Conservation (phyloP, 129 eudicot species). For the Flaveria ramosissima region DNA sequence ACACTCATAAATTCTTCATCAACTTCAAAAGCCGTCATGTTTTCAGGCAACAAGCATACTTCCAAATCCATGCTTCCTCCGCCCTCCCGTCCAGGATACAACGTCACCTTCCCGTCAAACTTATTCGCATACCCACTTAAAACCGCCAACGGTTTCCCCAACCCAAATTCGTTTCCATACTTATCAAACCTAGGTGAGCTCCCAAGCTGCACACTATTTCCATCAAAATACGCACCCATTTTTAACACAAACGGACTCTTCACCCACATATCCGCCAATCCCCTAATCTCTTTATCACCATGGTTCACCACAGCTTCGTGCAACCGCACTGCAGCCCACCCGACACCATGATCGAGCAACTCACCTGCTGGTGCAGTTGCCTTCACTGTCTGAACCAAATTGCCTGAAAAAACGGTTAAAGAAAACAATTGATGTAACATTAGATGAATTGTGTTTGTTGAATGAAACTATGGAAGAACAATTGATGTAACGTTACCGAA, state of each 20-base stretch:
- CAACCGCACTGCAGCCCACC: constrained; percentile 21
- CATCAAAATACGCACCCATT: constrained; percentile 1
- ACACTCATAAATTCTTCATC: constrained; percentile 40
- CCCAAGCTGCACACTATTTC: constrained; percentile 7
- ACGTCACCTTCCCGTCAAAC: constrained; percentile 23
- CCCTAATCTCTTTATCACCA: constrained; percentile 12
- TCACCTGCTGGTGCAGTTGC: not conserved
- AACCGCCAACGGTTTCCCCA: constrained; percentile 26
- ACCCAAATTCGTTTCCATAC: constrained; percentile 23
- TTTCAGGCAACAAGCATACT: constrained; percentile 40
- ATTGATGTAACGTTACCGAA: constrained; percentile 33
- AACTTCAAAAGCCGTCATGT: constrained; percentile 42
- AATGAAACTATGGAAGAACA: too few species aligned
- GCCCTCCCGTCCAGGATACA: constrained; percentile 29
- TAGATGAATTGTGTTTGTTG: not conserved
- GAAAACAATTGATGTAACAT: too few species aligned
- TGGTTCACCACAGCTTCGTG: constrained; percentile 22
- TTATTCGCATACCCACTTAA: constrained; percentile 22
- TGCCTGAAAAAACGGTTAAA: not conserved
- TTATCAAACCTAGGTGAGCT: constrained; percentile 21
- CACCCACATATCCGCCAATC: not conserved
- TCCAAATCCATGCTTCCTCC: constrained; percentile 46
- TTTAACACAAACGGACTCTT: constrained; percentile 21
- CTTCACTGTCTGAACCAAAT: constrained; percentile 7
- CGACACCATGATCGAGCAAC: constrained; percentile 17